Conservation (phyloP, 306 rosid genomes). For the Rosa persica region DNA sequence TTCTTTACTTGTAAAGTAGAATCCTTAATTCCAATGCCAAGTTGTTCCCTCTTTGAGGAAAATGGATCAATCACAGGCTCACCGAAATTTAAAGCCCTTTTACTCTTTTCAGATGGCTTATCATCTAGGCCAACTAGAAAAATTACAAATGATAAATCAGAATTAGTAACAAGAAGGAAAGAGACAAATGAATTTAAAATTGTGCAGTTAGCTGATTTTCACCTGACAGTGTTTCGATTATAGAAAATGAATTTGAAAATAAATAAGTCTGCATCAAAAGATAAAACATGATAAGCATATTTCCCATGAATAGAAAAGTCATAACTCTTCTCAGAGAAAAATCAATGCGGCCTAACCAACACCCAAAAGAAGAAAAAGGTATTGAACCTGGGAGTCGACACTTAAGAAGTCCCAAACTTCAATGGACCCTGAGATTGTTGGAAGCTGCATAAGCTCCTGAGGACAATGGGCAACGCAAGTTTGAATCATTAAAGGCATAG, state of each 20-base stretch:
- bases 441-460: slow-evolving; percentile 94
- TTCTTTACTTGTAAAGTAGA: slow-evolving; percentile 52
- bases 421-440: slow-evolving; percentile 91
- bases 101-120: slow-evolving; percentile 65
- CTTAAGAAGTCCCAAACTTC: slow-evolving; percentile 99
- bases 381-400: slow-evolving; percentile 93
- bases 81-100: slow-evolving; percentile 43
- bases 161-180: slow-evolving; percentile 2
- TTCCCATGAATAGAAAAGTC: background rate
- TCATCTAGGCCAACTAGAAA: slow-evolving; percentile 58
- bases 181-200: slow-evolving; percentile 26
- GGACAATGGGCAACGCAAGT: slow-evolving; percentile 23
- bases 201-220: slow-evolving; percentile 35
- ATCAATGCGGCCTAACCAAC: background rate
- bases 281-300: slow-evolving; percentile 19
- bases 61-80: slow-evolving; percentile 40
- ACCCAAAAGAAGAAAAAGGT: slow-evolving; percentile 25
- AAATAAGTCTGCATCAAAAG: slow-evolving; percentile 72
- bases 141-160: slow-evolving; percentile 29
- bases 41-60: slow-evolving; percentile 44
- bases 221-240: slow-evolving; percentile 92
- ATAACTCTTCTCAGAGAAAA: background rate
- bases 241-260: slow-evolving; percentile 89
- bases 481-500: slow-evolving; percentile 27
- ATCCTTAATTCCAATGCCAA: slow-evolving; percentile 50